Evolutionary conservation across 352 stramenopile genomes (phyloP).

Genomic region (Phytophthora tentaculata): DNA sequence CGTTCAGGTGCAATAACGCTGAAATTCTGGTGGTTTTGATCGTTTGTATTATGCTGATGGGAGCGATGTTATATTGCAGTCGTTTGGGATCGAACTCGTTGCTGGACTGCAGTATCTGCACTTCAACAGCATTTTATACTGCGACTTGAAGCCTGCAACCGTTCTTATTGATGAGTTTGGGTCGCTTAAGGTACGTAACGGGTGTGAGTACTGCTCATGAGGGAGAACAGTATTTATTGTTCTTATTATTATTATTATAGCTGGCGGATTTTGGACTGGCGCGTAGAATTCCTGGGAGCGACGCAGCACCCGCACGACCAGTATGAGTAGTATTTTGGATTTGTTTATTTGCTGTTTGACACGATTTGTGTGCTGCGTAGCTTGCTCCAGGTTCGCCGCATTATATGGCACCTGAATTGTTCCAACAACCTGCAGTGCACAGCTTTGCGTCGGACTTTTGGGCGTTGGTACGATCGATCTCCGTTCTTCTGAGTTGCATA

Average conservation of each 20-base stretch:
- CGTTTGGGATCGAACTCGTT: constrained; percentile 78
- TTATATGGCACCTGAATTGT: constrained; percentile 94
- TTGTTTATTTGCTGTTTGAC: background rate
- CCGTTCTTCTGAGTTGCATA: background rate
- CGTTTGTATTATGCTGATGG: background rate
- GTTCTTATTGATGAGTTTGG: constrained; percentile 94
- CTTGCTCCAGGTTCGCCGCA: constrained; percentile 79
- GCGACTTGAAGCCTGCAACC: constrained; percentile 92
- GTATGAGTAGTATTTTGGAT: constrained; percentile 32
- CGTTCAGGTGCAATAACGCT: constrained; percentile 57
- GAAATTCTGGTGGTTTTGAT: background rate
- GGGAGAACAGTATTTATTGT: background rate
- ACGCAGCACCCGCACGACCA: constrained; percentile 33
- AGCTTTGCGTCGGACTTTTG: constrained; percentile 92
- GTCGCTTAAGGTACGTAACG: constrained; percentile 77
- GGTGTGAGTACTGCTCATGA: background rate
- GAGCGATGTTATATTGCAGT: constrained; percentile 30
- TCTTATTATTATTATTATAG: constrained; percentile 35
- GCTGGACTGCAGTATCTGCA: constrained; percentile 91
- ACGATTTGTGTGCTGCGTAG: constrained; percentile 20
- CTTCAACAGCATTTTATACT: constrained; percentile 88
- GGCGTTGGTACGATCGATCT: constrained; percentile 57
- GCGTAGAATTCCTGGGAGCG: constrained; percentile 74
- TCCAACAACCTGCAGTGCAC: constrained; percentile 81
- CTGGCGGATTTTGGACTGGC: constrained; percentile 91